Conservation (phyloP, 768 basidiomycete genomes). For the Sarcomyxa edulis region DNA sequence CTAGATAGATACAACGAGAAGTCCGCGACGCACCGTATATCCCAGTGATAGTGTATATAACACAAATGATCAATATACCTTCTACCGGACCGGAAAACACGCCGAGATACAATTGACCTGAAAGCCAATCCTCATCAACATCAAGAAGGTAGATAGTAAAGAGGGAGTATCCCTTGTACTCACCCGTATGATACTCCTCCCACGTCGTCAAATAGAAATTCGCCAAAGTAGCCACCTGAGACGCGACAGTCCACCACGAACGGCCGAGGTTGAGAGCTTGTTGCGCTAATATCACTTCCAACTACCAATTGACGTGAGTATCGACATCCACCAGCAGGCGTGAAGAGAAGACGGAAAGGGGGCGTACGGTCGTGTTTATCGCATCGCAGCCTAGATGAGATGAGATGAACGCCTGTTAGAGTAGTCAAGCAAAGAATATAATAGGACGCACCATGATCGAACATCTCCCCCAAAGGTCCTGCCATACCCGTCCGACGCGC, state of each 20-base stretch:
- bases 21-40: conserved; percentile 55
- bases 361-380: conserved; percentile 82
- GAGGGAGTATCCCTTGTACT: conserved; percentile 13
- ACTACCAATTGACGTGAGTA: conserved; percentile 35
- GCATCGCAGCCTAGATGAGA: conserved; percentile 72
- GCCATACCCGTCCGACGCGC: conserved; percentile 95
- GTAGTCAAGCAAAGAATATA: background rate
- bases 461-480: conserved; percentile 96
- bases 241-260: conserved; percentile 96
- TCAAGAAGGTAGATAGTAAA: background rate
- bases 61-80: conserved; percentile 83
- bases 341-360: background rate
- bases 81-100: conserved; percentile 95
- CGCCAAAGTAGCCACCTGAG: conserved; percentile 69
- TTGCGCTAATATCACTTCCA: conserved; percentile 79
- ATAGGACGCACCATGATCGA: conserved; percentile 77
- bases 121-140: background rate
- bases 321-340: conserved; percentile 2
- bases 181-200: conserved; percentile 86
- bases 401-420: background rate
- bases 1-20: background rate
- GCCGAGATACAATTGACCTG: conserved; percentile 86
- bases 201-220: conserved; percentile 83
- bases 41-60: conserved; percentile 75
- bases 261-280: conserved; percentile 88